Base-by-base conservation (phyloP, 139 green algal genomes). In the Asterochloris sp. region DNA sequence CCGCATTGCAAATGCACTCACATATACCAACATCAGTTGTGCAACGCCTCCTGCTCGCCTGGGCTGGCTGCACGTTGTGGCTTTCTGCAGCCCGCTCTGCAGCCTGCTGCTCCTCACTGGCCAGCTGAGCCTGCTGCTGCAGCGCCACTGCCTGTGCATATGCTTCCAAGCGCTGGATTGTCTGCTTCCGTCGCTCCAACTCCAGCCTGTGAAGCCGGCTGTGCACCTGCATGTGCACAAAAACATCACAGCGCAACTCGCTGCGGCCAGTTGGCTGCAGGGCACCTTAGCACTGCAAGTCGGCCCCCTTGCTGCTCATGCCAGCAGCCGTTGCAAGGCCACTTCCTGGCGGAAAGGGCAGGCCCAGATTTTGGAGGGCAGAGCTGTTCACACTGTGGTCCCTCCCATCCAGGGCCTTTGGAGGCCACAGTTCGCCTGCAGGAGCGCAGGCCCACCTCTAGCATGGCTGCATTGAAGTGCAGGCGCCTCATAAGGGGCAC, bases 391-490 rank as follows among this genome's bases (percentile, higher is more conserved):
- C 4, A 54, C 6, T 54, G 38, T 54, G 38, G 6, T 6, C 38
- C 38, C 6, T 6, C 38, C 2, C 38, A 54, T 54, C 38, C 38
- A 54, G 38, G 38, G 38, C 38, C 38, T 10, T n/a, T 54, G 38
- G 38, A 54, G 38, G 2, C 38, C 38, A 6, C 38, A 54, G 38
- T 54, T 6, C 38, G 38, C 38, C 38, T 54, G 38, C 38, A 54
- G 38, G 6, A 54, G 38, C 38, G 6, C 19, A 81, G 26, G 76
- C 67, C 38, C 27, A 89, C 79, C 79, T 96, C 92, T 23, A 96
- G 85, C 90, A 96, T 93, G 23, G 89, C 91, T 21, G 91, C 88
- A 84, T 96, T 96, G 89, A 94, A 97, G 86, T 97, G 93, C 84
- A 95, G 74, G 71, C 92, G 88, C 13, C 91, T 84, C 9, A 54